A percentile compares a stretch with the other conserved stretches of the same genome.
phyloP scores from a whole-genome alignment of 805 yeast genomes.

The Candida nanaspora region DNA sequence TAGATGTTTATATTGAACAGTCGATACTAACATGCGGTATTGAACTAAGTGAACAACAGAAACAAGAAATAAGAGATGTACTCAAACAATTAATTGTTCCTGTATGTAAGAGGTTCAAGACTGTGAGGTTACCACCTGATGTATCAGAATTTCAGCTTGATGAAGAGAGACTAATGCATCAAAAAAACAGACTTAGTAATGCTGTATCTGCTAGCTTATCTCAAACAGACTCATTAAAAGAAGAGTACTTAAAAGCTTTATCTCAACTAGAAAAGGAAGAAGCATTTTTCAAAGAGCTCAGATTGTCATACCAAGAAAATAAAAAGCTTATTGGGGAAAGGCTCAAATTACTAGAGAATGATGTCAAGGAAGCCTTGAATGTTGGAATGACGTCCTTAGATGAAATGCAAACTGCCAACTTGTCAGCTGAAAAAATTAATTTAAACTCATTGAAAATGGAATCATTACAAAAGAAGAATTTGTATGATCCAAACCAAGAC shows the following conservation, averaged over 20 bases:
- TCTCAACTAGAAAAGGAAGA: constrained; percentile 12
- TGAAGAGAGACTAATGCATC: constrained; percentile 16
- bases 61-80: not conserved
- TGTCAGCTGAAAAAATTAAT: not conserved
- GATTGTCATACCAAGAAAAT: constrained; percentile 8
- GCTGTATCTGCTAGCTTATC: constrained; percentile 19
- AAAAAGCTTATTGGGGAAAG: constrained; percentile 8
- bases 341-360: constrained; percentile 5
- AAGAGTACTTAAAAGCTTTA: constrained; percentile 15
- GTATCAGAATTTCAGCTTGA: constrained; percentile 17
- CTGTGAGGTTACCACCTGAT: constrained; percentile 18
- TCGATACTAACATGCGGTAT: constrained; percentile 9
- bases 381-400: too few relatives aligned
- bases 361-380: not conserved
- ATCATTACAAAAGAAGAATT: not conserved
- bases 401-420: too few relatives aligned
- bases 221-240: constrained; percentile 17
- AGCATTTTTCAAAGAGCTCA: constrained; percentile 13
- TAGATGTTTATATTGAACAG: constrained; percentile 15
- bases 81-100: constrained; percentile 10
- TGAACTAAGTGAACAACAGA: constrained; percentile 2
- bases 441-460: not conserved
- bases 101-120: constrained; percentile 12
- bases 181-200: constrained; percentile 14
- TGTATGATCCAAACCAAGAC: constrained; percentile 11